Conservation (phyloP, 108 stramenopile species). For the Cyclotella distinguenda region DNA sequence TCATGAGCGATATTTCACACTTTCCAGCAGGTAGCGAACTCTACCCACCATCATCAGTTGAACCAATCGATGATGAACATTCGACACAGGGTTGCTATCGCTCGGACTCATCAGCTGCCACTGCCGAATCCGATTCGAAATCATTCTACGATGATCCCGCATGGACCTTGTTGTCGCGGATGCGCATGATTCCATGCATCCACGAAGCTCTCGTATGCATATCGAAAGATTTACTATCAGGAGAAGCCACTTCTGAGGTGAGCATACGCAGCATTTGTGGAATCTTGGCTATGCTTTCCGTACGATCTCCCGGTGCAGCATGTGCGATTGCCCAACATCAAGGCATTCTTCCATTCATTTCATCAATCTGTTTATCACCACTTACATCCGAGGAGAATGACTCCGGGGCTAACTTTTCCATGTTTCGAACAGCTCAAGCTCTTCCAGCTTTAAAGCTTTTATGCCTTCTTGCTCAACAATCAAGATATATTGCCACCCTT, state of each 20-base stretch:
- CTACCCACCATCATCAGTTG: constrained; percentile 54
- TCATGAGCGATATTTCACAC: constrained; percentile 76
- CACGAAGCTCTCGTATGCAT: constrained; percentile 48
- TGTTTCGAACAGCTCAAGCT: constrained; percentile 26
- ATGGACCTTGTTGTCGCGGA: constrained; percentile 83
- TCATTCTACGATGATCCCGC: constrained; percentile 78
- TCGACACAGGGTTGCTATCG: constrained; percentile 58
- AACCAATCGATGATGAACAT: constrained; percentile 37
- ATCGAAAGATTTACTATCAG: constrained; percentile 23
- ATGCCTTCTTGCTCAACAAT: constrained; percentile 74
- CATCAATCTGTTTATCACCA: constrained; percentile 31
- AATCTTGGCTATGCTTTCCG: constrained; percentile 69
- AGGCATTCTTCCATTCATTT: constrained; percentile 51
- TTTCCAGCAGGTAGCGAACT: constrained; percentile 50
- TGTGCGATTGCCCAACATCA: constrained; percentile 74
- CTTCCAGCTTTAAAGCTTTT: constrained; percentile 58
- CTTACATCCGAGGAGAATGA: background rate
- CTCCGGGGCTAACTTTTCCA: background rate
- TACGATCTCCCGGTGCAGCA: constrained; percentile 83
- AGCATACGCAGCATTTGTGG: constrained; percentile 62
- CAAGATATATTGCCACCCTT: constrained; percentile 63
- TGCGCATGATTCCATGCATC: constrained; percentile 82
- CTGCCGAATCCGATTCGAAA: constrained; percentile 73
- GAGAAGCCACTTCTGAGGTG: constrained; percentile 32
- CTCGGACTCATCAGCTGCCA: constrained; percentile 70